phyloP scores from a whole-genome alignment of 345 rosid genomes.

The Noccaea caerulescens region DNA sequence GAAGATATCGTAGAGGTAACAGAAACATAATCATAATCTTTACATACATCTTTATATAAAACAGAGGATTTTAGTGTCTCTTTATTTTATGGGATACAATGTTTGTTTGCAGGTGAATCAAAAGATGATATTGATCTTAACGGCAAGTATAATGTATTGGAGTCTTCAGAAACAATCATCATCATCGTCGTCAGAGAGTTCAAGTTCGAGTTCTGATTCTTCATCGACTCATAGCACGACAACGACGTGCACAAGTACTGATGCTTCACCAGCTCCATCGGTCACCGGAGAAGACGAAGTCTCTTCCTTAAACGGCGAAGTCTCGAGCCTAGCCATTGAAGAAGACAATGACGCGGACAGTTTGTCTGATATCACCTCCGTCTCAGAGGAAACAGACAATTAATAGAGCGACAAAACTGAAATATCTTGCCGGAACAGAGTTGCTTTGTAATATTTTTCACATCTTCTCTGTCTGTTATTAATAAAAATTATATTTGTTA shows the following conservation, averaged over 20 bases:
- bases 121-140: constrained; percentile 87
- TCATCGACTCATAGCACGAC: constrained; percentile 58
- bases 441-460: constrained; percentile 31
- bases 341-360: constrained; percentile 50
- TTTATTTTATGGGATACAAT: not conserved
- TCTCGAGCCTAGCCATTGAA: constrained; percentile 56
- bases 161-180: constrained; percentile 63
- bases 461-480: constrained; percentile 28
- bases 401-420: constrained; percentile 31
- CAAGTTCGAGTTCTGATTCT: constrained; percentile 47
- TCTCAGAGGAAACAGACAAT: constrained; percentile 52
- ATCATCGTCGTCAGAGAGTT: constrained; percentile 46
- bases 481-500: constrained; percentile 18
- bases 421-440: constrained; percentile 37
- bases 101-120: constrained; percentile 79
- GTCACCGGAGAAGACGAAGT: constrained; percentile 75
- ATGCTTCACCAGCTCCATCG: constrained; percentile 77
- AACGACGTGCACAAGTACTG: constrained; percentile 47
- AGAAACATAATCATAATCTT: constrained; percentile 21
- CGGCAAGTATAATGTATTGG: constrained; percentile 97
- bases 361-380: constrained; percentile 59
- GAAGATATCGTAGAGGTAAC: constrained; percentile 95
- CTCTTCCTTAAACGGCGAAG: constrained; percentile 67
- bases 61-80: constrained; percentile 1
- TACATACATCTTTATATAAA: not conserved